Evolutionary conservation across 805 yeast genomes (phyloP), one percentile per base, ranked within the genome.

Genomic region (Kodamaea sagamina): DNA sequence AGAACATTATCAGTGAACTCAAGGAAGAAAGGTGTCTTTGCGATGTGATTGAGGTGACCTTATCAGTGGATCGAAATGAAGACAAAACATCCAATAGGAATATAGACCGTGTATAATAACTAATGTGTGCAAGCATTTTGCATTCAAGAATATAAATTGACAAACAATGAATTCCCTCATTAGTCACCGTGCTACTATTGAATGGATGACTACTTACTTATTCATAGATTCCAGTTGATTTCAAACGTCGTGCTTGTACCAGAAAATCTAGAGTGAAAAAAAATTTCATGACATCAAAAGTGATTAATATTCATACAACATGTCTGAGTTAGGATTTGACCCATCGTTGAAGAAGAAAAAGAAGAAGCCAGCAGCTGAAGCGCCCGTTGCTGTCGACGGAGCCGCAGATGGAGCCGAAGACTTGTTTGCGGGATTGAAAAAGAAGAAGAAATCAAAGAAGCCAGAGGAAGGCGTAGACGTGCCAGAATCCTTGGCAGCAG

Each of bases 281-380:
- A 36, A 36, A 36, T 25, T 26, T 32, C 32, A 39, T 15, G 21
- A 39, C 16, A n/a, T n/a, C n/a, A 43, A 13, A 12, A 28, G 21
- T 21, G 27, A 25, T 31, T 17, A 35, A 15, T 17, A 12, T n/a
- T n/a, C n/a, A n/a, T 13, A 31, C 43, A 59, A 39, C 35, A 71
- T 71, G 76, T 63, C 71, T 54, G 81, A 68, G 47, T 68, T 78
- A 55, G 90, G 88, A 47, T 83, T 85, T 62, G 93, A 85, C 63
- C 87, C 89, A 43, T 66, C 81, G 32, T 71, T 84, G 62, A 82
- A 83, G 69, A 85, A 85, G 73, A 86, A 86, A 77, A 85, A 85
- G 87, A 84, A 84, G 86, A 84, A 84, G 81, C 48, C 62, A 34
- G 43, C 70, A 1, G 55, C 60, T 15, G 59, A 62, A 8, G 53